Percentiles rank a stretch among this genome's conserved stretches.
Conservation (phyloP, 495 filamentous ascomycete species). For the Annulohypoxylon moriforme region DNA sequence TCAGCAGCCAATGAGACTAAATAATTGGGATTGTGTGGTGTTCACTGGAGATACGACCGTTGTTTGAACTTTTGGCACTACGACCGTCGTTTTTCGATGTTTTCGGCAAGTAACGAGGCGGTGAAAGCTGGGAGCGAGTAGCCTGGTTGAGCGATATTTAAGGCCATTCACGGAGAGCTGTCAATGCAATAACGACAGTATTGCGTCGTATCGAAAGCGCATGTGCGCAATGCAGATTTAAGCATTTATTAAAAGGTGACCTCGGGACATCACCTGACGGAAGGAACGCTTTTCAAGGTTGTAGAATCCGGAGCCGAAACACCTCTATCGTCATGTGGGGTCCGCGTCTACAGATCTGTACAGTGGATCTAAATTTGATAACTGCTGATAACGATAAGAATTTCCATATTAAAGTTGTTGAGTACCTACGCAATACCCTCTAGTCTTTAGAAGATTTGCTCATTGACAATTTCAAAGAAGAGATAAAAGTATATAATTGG, state of each 20-base stretch:
- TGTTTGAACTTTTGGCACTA: background rate
- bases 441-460: background rate
- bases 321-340: conserved; percentile 14
- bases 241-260: conserved; percentile 4
- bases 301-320: conserved; percentile 2
- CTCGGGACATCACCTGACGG: conserved; percentile 8
- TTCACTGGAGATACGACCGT: conserved; percentile 20
- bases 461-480: background rate
- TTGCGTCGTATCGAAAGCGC: conserved; percentile 12
- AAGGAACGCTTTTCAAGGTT: background rate
- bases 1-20: conserved; percentile 26
- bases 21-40: conserved; percentile 36
- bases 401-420: background rate
- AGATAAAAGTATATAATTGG: no score
- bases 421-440: background rate
- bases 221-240: background rate
- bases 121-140: conserved; percentile 23
- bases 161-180: conserved; percentile 2
- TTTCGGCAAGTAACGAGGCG: conserved; percentile 24
- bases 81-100: conserved; percentile 11
- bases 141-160: background rate
- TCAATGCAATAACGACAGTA: background rate
- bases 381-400: conserved; percentile 15
- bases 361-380: background rate
- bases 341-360: background rate